Evolutionary conservation across 306 rosid genomes (phyloP).

Genomic region (Nissolia schottii): DNA sequence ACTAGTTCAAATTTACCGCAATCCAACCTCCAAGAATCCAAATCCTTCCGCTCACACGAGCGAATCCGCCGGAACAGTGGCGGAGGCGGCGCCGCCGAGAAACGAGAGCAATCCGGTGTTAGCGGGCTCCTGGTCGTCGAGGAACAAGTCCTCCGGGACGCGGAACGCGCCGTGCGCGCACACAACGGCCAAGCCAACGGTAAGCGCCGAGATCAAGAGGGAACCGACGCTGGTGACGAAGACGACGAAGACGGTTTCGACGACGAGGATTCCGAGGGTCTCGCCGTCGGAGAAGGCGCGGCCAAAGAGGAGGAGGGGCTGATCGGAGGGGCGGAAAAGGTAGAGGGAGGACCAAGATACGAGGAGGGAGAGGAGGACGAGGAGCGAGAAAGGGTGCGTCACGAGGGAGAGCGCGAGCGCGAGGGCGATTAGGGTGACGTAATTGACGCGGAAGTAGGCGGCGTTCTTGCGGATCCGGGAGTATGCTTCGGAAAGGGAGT

Average conservation of each 20-base stretch:
- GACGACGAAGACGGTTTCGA: constrained; percentile 48
- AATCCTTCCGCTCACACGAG: constrained; percentile 36
- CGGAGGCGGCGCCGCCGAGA: constrained; percentile 61
- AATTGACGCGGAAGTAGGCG: constrained; percentile 66
- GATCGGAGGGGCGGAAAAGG: constrained; percentile 60
- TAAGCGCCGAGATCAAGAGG: constrained; percentile 56
- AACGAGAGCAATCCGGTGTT: constrained; percentile 61
- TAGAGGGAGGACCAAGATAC: constrained; percentile 60
- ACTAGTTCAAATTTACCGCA: background rate
- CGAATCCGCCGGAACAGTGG: constrained; percentile 42
- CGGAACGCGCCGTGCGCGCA: constrained; percentile 65
- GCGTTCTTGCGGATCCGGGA: constrained; percentile 68
- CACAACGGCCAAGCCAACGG: constrained; percentile 53
- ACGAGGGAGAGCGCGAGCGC: constrained; percentile 57
- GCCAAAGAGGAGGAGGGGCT: constrained; percentile 53
- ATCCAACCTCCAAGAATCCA: background rate
- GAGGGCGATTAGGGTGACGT: constrained; percentile 41
- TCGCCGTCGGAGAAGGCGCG: constrained; percentile 59
- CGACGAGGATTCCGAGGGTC: constrained; percentile 41
- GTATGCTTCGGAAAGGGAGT: constrained; percentile 58
- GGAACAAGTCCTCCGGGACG: constrained; percentile 69
- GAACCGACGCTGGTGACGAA: constrained; percentile 69
- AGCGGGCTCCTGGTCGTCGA: constrained; percentile 57
- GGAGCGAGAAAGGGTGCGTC: constrained; percentile 55
- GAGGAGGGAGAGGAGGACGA: constrained; percentile 53